A percentile compares a stretch with the other conserved stretches of the same genome.
Conservation (phyloP, 1,139 yeast genomes). For the Scheffersomyces quercinus region DNA sequence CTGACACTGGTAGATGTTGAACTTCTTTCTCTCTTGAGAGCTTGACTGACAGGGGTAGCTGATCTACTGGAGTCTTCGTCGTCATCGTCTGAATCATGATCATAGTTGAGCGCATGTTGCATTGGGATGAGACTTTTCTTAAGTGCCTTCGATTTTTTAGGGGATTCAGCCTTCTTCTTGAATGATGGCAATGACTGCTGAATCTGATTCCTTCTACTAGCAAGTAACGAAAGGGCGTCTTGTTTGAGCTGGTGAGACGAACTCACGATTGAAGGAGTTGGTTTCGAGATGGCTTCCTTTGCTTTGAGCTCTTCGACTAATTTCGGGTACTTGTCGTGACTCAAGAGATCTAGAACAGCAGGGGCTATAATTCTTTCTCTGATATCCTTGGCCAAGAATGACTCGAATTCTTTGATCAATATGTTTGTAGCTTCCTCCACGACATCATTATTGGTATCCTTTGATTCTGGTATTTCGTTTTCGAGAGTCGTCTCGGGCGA, state of each 20-base stretch:
- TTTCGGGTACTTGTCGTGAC: constrained; percentile 60
- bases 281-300: constrained; percentile 29
- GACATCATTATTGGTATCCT: constrained; percentile 22
- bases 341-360: constrained; percentile 59
- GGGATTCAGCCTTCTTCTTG: constrained; percentile 38
- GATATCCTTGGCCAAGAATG: constrained; percentile 68
- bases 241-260: constrained; percentile 16
- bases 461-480: constrained; percentile 7
- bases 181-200: constrained; percentile 27
- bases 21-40: constrained; percentile 28
- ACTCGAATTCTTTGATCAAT: constrained; percentile 63
- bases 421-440: constrained; percentile 61
- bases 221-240: constrained; percentile 30
- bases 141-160: constrained; percentile 11
- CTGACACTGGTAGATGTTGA: constrained; percentile 26
- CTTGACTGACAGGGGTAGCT: constrained; percentile 36
- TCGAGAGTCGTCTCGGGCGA: constrained; percentile 6
- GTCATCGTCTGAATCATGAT: constrained; percentile 48
- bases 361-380: constrained; percentile 78
- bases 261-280: constrained; percentile 14
- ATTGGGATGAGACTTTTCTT: constrained; percentile 53
- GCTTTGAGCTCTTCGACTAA: constrained; percentile 46
- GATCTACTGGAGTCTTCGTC: constrained; percentile 46
- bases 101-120: constrained; percentile 70
- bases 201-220: constrained; percentile 23